Percentiles rank a stretch among this genome's conserved stretches.
These are phyloP conservation scores for Zelopaecilomyces penicillatus DNA, from an alignment of 2,329 filamentous ascomycete species.

Conservation along the genomic window DNA sequence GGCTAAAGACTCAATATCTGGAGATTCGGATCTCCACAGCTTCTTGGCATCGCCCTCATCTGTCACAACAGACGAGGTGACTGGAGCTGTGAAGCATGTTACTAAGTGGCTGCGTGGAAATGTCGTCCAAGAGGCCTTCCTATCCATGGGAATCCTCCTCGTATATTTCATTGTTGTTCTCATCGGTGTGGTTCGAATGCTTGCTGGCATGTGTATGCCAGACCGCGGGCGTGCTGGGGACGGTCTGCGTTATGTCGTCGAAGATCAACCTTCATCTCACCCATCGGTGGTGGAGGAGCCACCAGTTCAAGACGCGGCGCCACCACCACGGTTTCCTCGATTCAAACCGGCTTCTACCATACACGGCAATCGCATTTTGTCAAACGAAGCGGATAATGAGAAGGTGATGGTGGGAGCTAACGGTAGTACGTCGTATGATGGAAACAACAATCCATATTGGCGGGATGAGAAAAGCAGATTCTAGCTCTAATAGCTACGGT, in stretches of 20 bases:
- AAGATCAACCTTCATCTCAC: conserved; percentile 19
- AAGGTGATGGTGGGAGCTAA: too few species aligned
- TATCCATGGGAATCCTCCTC: conserved; percentile 64
- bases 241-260: conserved; percentile 33
- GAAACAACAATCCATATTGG: too few species aligned
- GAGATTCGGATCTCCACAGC: conserved; percentile 51
- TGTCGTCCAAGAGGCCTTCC: conserved; percentile 70
- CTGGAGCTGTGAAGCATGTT: conserved; percentile 63
- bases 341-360: too few species aligned
- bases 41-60: conserved; percentile 73
- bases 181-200: conserved; percentile 60
- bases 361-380: neutral
- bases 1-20: conserved; percentile 51
- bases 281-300: conserved; percentile 10
- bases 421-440: too few species aligned
- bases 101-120: conserved; percentile 56
- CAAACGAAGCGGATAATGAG: too few species aligned
- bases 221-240: conserved; percentile 49
- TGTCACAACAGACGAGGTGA: conserved; percentile 73
- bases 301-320: conserved; percentile 4
- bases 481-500: too few species aligned
- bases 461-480: too few species aligned
- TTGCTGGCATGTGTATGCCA: conserved; percentile 49
- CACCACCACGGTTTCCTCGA: neutral
- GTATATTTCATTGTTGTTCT: conserved; percentile 73